These are phyloP conservation scores for Penicillium goetzii DNA, from an alignment of 495 filamentous ascomycete genomes.

Conservation along the genomic window DNA sequence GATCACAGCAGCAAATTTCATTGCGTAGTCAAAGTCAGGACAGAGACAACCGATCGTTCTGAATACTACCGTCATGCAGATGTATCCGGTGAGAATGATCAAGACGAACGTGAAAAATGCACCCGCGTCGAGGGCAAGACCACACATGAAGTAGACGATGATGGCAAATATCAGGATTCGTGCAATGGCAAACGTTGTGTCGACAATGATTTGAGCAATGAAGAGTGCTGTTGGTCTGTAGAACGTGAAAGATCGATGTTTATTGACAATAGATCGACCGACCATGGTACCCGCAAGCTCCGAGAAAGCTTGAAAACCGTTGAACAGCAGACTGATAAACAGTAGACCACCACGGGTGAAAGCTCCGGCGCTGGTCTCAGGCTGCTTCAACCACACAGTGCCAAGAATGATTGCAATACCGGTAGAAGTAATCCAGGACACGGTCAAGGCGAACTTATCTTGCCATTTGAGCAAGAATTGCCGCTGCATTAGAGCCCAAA, in stretches of 20 bases:
- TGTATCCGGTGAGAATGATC: conserved; percentile 69
- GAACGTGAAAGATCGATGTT: conserved; percentile 78
- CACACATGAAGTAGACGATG: conserved; percentile 82
- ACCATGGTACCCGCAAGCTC: conserved; percentile 74
- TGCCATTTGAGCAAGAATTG: conserved; percentile 86
- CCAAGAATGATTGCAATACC: conserved; percentile 77
- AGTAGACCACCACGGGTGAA: conserved; percentile 78
- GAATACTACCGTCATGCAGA: conserved; percentile 81
- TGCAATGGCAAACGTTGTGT: conserved; percentile 67
- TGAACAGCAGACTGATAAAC: conserved; percentile 77
- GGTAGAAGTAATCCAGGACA: conserved; percentile 77
- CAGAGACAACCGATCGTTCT: conserved; percentile 76
- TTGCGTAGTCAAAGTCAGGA: conserved; percentile 83
- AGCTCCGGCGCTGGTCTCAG: conserved; percentile 66
- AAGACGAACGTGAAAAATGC: conserved; percentile 81
- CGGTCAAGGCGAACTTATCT: conserved; percentile 73
- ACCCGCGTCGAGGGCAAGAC: conserved; percentile 65
- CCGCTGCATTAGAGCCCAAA: conserved; percentile 80
- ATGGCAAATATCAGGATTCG: conserved; percentile 72
- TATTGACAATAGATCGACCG: conserved; percentile 74
- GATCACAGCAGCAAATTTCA: conserved; percentile 75
- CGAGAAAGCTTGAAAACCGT: conserved; percentile 77
- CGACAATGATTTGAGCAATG: conserved; percentile 80
- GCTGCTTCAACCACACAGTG: conserved; percentile 74
- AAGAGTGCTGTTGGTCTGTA: conserved; percentile 78